Evolutionary conservation across 2,329 filamentous ascomycete species (phyloP).

Genomic region (Aspergillus carbonarius): DNA sequence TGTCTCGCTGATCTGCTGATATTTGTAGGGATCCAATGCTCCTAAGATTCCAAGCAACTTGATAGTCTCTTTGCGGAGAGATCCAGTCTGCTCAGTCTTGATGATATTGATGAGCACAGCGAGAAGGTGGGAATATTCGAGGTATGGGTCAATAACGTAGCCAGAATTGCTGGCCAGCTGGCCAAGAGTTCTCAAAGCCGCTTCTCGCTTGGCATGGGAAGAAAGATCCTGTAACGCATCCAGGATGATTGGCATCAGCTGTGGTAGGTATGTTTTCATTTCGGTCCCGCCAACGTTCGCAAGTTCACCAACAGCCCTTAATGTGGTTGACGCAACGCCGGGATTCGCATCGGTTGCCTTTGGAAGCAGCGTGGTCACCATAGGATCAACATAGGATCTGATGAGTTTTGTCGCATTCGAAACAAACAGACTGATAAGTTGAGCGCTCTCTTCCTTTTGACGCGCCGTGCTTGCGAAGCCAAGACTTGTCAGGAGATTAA

Average conservation of each 20-base stretch:
- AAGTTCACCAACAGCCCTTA: constrained; percentile 91
- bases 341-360: constrained; percentile 84
- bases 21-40: constrained; percentile 92
- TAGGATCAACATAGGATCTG: constrained; percentile 94
- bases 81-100: constrained; percentile 83
- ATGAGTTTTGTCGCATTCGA: constrained; percentile 90
- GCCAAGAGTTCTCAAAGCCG: constrained; percentile 84
- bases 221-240: constrained; percentile 92
- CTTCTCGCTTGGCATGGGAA: constrained; percentile 84
- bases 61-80: constrained; percentile 88
- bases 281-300: constrained; percentile 91
- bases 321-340: constrained; percentile 88
- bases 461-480: constrained; percentile 92
- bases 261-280: constrained; percentile 87
- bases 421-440: constrained; percentile 86
- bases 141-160: constrained; percentile 94
- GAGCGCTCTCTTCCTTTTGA: constrained; percentile 95
- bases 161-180: constrained; percentile 94
- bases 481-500: constrained; percentile 93
- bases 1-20: constrained; percentile 87
- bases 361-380: constrained; percentile 90
- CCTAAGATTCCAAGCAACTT: constrained; percentile 95
- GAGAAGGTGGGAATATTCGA: constrained; percentile 90
- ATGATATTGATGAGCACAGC: constrained; percentile 93
- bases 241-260: constrained; percentile 92